Conservation (phyloP, 2,329 filamentous ascomycete species). For the Cladosporium colombiae region DNA sequence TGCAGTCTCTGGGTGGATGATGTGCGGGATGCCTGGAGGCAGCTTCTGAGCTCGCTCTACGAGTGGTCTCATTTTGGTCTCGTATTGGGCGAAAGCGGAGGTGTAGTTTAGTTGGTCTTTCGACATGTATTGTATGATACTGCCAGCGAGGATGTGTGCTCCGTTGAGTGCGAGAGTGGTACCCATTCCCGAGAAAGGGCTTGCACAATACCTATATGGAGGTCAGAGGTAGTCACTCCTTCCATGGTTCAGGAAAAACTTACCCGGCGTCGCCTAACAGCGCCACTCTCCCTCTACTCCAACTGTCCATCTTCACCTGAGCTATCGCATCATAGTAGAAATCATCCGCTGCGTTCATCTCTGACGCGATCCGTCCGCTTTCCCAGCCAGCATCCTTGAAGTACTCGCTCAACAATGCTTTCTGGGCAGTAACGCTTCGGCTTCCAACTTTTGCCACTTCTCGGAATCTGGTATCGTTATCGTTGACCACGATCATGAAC, state of each 20-base stretch:
- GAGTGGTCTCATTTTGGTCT: slow-evolving; percentile 30
- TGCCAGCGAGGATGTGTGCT: slow-evolving; percentile 38
- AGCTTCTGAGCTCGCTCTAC: slow-evolving; percentile 34
- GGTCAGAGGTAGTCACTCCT: background rate
- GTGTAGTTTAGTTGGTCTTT: slow-evolving; percentile 15
- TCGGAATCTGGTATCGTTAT: slow-evolving; percentile 26
- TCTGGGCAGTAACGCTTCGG: slow-evolving; percentile 28
- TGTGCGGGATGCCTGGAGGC: slow-evolving; percentile 22
- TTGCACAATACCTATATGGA: slow-evolving; percentile 28
- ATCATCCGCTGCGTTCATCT: slow-evolving; percentile 34
- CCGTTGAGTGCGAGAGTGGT: slow-evolving; percentile 38
- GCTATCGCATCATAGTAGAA: slow-evolving; percentile 38
- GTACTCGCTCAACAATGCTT: slow-evolving; percentile 31
- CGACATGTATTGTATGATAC: slow-evolving; percentile 23
- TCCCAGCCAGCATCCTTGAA: slow-evolving; percentile 35
- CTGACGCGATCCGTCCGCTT: slow-evolving; percentile 28
- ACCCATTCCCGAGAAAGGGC: slow-evolving; percentile 39
- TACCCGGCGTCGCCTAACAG: slow-evolving; percentile 34
- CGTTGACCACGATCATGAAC: slow-evolving; percentile 31
- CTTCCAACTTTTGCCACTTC: slow-evolving; percentile 25
- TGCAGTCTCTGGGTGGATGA: slow-evolving; percentile 17
- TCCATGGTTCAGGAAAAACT: background rate
- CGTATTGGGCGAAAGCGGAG: slow-evolving; percentile 31
- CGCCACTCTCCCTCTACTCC: slow-evolving; percentile 35
- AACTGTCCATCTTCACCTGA: slow-evolving; percentile 35